A percentile compares a stretch with the other conserved stretches of the same genome.
These are phyloP conservation scores for Picocystis sp. DNA, from an alignment of 163 green algal genomes.

Conservation along the genomic window DNA sequence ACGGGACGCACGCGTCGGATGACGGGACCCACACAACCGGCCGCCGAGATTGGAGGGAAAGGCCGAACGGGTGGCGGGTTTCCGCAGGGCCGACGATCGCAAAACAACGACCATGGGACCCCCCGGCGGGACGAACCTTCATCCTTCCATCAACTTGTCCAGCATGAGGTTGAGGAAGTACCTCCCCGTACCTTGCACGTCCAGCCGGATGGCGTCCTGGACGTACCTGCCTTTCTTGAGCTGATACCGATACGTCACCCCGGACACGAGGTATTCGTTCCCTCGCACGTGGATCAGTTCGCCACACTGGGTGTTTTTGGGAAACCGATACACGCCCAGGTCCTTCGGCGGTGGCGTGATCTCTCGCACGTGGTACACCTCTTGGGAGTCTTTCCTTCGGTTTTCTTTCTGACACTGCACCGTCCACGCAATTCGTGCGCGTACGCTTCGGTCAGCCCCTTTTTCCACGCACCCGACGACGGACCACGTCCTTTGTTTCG, in stretches of 20 bases:
- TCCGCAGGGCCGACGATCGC: too few relatives aligned
- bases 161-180: conserved; percentile 21
- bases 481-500: too few relatives aligned
- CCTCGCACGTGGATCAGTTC: conserved; percentile 19
- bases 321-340: conserved; percentile 4
- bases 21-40: too few relatives aligned
- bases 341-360: conserved; percentile 9
- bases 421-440: too few relatives aligned
- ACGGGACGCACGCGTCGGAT: too few relatives aligned
- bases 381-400: not conserved
- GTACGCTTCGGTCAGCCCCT: too few relatives aligned
- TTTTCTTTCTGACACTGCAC: too few relatives aligned
- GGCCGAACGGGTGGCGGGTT: too few relatives aligned
- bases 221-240: conserved; percentile 14
- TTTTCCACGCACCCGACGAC: too few relatives aligned
- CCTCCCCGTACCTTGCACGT: conserved; percentile 13
- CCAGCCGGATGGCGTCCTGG: conserved; percentile 10
- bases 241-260: conserved; percentile 19
- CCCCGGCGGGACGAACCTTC: too few relatives aligned
- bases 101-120: too few relatives aligned
- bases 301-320: conserved; percentile 17
- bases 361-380: conserved; percentile 11
- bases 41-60: too few relatives aligned
- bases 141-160: conserved; percentile 14
- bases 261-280: conserved; percentile 17